These are phyloP conservation scores for Plasmodium chabaudi DNA, from an alignment of 169 alveolate genomes.

Conservation along the genomic window DNA sequence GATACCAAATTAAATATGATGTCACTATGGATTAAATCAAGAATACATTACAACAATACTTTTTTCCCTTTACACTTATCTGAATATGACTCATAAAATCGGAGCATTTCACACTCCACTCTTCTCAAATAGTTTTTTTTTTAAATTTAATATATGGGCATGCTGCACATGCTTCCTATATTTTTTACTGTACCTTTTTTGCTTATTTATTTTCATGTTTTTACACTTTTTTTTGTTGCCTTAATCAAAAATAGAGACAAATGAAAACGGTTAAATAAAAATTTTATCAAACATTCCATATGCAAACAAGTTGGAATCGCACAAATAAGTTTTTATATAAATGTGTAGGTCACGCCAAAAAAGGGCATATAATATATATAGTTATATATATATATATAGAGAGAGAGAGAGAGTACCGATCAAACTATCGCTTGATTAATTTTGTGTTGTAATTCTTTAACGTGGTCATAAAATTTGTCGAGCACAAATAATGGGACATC, in stretches of 20 bases:
- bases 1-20: slow-evolving; percentile 80
- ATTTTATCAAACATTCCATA: no score
- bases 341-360: no score
- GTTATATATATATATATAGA: no score
- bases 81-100: slow-evolving; percentile 27
- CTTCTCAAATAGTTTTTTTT: background rate
- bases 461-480: slow-evolving; percentile 28
- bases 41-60: slow-evolving; percentile 74
- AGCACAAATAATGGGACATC: slow-evolving; percentile 61
- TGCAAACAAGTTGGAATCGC: no score
- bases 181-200: no score
- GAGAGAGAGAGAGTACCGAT: background rate
- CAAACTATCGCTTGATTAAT: slow-evolving; percentile 9
- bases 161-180: background rate
- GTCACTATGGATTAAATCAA: slow-evolving; percentile 81
- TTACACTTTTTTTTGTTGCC: no score
- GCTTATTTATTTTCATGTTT: no score
- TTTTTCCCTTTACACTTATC: slow-evolving; percentile 68
- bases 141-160: background rate
- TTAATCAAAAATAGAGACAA: no score
- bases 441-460: slow-evolving; percentile 23
- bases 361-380: no score
- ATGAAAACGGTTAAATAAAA: no score
- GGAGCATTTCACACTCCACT: background rate
- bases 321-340: no score